Percentiles rank a stretch among this genome's conserved stretches.
phyloP scores from a whole-genome alignment of 2,329 filamentous ascomycete species.

The Thielaviopsis musarum region DNA sequence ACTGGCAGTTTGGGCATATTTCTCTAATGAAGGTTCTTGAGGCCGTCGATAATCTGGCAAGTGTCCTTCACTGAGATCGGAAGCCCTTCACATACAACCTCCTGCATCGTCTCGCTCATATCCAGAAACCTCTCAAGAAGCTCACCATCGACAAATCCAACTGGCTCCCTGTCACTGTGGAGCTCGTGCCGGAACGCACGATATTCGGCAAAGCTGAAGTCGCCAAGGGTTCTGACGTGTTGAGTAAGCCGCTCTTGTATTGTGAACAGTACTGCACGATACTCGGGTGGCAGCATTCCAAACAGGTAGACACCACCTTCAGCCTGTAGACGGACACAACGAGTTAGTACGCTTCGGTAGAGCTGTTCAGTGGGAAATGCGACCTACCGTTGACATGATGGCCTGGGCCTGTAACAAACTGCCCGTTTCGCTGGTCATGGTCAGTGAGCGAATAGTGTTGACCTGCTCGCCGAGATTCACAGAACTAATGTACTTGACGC shows the following conservation, averaged over 20 bases:
- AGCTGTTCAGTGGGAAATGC: neutral
- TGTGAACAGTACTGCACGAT: slow-evolving; percentile 65
- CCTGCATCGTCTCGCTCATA: slow-evolving; percentile 40
- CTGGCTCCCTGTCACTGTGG: slow-evolving; percentile 58
- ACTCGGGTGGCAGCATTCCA: slow-evolving; percentile 53
- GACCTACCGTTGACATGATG: slow-evolving; percentile 71
- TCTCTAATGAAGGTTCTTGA: slow-evolving; percentile 42
- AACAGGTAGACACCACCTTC: slow-evolving; percentile 89
- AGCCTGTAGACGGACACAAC: slow-evolving; percentile 32
- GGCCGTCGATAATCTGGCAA: slow-evolving; percentile 42
- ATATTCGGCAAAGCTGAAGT: slow-evolving; percentile 61
- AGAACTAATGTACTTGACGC: slow-evolving; percentile 43
- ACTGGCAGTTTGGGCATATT: neutral
- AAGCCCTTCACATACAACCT: slow-evolving; percentile 34
- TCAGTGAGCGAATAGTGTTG: slow-evolving; percentile 65
- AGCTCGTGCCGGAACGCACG: slow-evolving; percentile 66
- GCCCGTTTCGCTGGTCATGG: slow-evolving; percentile 45
- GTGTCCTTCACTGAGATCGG: slow-evolving; percentile 47
- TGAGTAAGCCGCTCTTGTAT: slow-evolving; percentile 58
- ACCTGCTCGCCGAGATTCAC: slow-evolving; percentile 84
- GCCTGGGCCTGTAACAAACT: slow-evolving; percentile 63
- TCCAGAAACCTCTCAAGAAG: slow-evolving; percentile 75
- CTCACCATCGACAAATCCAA: slow-evolving; percentile 83
- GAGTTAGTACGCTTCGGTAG: slow-evolving; percentile 13
- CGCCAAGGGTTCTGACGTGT: slow-evolving; percentile 50